A percentile compares a stretch with the other conserved stretches of the same genome.
These are phyloP conservation scores for Ganoderma meredithae DNA, from an alignment of 1,284 basidiomycete genomes.

Conservation along the genomic window DNA sequence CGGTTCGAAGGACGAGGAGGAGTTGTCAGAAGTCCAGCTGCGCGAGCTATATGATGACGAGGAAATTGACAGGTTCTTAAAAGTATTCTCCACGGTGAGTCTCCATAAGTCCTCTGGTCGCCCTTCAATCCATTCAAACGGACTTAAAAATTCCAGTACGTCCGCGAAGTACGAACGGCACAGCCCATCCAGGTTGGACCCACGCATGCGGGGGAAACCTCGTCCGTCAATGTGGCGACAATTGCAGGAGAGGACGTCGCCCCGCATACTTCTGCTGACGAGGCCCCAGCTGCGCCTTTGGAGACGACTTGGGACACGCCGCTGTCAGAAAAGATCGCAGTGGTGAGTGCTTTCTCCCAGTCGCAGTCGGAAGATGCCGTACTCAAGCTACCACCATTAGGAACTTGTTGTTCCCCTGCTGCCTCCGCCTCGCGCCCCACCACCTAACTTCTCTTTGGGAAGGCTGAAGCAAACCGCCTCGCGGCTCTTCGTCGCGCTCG, in stretches of 20 bases:
- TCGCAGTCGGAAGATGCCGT: not conserved
- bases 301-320: conserved; percentile 9
- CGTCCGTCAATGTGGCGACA: conserved; percentile 17
- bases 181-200: conserved; percentile 10
- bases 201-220: conserved; percentile 5
- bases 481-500: conserved; percentile 59
- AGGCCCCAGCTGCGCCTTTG: not conserved
- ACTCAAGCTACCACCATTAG: conserved; percentile 38
- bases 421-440: conserved; percentile 47
- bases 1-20: conserved; percentile 33
- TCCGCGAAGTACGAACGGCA: conserved; percentile 60
- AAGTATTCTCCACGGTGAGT: conserved; percentile 63
- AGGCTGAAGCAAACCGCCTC: conserved; percentile 60
- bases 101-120: not conserved
- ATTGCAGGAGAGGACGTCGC: not conserved
- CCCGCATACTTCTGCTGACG: not conserved
- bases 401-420: conserved; percentile 54
- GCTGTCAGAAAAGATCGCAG: conserved; percentile 24
- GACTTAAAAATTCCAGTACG: conserved; percentile 49
- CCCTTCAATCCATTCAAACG: not conserved
- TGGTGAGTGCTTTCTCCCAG: conserved; percentile 8
- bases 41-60: conserved; percentile 67
- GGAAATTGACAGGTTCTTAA: conserved; percentile 65
- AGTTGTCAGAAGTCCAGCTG: conserved; percentile 49
- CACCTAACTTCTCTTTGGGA: conserved; percentile 59